Evolutionary conservation across 75 land plant species (phyloP).

Genomic region (Selaginella tamariscina): DNA sequence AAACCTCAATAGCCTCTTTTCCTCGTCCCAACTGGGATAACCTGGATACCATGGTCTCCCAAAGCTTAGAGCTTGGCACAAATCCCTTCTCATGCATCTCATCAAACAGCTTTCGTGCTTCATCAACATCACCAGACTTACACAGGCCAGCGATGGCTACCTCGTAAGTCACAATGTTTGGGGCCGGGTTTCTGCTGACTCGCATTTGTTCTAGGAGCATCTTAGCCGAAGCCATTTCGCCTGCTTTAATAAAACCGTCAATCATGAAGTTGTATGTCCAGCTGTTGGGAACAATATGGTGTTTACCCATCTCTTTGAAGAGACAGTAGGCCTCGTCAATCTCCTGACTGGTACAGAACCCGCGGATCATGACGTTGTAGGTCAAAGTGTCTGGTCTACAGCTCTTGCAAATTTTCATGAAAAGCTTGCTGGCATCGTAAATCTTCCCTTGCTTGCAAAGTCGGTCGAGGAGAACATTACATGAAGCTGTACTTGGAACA

Average conservation of each 20-base stretch:
- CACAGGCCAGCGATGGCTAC: neutral
- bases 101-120: neutral
- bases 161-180: neutral
- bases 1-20: neutral
- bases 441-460: neutral
- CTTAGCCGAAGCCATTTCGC: neutral
- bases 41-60: neutral
- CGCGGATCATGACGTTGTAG: neutral
- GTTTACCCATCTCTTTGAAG: neutral
- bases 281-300: neutral
- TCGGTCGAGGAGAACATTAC: neutral
- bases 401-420: neutral
- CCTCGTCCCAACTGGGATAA: neutral
- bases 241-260: neutral
- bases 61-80: neutral
- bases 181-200: neutral
- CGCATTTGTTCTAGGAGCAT: neutral
- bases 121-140: neutral
- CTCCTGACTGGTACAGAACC: neutral
- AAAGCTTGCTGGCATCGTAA: neutral
- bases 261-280: constrained; percentile 1
- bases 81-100: neutral
- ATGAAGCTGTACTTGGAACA: neutral
- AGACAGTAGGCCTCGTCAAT: neutral
- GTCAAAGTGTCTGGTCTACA: neutral